Evolutionary conservation across 2,329 filamentous ascomycete genomes (phyloP).

Genomic region (Nemania sp.): DNA sequence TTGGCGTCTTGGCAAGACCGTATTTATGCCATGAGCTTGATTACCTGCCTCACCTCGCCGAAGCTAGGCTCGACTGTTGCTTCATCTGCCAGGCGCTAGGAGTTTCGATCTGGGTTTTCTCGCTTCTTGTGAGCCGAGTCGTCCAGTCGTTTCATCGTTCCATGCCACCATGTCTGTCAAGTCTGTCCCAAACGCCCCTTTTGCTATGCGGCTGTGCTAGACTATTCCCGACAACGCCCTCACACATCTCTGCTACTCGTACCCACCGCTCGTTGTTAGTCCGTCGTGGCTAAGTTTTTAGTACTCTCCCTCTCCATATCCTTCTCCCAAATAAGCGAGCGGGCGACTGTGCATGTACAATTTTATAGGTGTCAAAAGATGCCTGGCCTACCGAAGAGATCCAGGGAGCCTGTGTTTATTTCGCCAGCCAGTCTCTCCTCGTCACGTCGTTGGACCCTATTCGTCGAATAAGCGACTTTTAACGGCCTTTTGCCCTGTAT

Average conservation of each 20-base stretch:
- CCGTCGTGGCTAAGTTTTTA: conserved; percentile 12
- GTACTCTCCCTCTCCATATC: background rate
- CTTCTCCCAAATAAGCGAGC: conserved; percentile 24
- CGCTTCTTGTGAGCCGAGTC: conserved; percentile 18
- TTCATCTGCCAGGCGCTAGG: background rate
- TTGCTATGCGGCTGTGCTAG: conserved; percentile 6
- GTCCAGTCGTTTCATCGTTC: conserved; percentile 7
- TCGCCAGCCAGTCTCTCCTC: conserved; percentile 12
- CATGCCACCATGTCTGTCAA: conserved; percentile 3
- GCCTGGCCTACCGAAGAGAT: conserved; percentile 1
- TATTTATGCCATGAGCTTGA: conserved; percentile 19
- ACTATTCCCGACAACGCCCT: conserved; percentile 3
- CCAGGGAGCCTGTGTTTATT: conserved; percentile 11
- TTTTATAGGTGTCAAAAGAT: conserved; percentile 7
- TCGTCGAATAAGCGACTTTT: conserved; percentile 28
- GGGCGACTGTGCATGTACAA: conserved; percentile 9
- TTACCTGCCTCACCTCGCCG: conserved; percentile 9
- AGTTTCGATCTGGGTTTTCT: conserved; percentile 4
- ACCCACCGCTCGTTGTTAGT: conserved; percentile 11
- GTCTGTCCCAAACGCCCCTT: conserved; percentile 1
- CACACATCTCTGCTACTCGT: conserved; percentile 2
- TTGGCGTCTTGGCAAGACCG: conserved; percentile 26
- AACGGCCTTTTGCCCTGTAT: conserved; percentile 1
- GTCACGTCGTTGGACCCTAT: conserved; percentile 22
- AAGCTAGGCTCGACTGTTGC: conserved; percentile 6